Conservation (phyloP, 805 yeast species). For the Ogataea pini region DNA sequence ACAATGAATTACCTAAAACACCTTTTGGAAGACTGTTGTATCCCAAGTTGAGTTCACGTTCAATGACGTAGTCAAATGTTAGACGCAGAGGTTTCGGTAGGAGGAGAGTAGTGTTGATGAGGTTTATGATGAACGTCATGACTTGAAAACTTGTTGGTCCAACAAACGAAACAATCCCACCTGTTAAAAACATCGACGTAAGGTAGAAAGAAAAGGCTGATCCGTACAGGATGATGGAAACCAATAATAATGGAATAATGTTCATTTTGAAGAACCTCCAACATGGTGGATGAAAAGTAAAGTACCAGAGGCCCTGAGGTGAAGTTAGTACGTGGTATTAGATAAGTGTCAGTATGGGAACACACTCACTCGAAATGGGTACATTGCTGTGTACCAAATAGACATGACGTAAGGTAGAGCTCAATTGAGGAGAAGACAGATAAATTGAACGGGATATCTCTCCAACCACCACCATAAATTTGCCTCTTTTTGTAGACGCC, state of each 20-base stretch:
- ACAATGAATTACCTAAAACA: constrained; percentile 23
- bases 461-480: too few relatives aligned
- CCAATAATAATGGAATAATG: constrained; percentile 24
- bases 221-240: constrained; percentile 23
- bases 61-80: constrained; percentile 36
- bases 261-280: constrained; percentile 29
- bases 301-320: constrained; percentile 31
- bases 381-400: constrained; percentile 11
- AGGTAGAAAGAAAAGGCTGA: constrained; percentile 19
- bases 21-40: constrained; percentile 28
- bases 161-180: constrained; percentile 26
- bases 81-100: constrained; percentile 33
- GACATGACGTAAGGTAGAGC: constrained; percentile 8
- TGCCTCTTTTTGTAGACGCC: neutral
- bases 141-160: constrained; percentile 34
- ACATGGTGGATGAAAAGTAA: constrained; percentile 24
- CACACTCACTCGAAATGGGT: constrained; percentile 22
- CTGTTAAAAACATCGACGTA: constrained; percentile 23
- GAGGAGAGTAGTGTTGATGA: constrained; percentile 32
- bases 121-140: constrained; percentile 31
- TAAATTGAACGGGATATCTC: too few relatives aligned
- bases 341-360: neutral
- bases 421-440: too few relatives aligned
- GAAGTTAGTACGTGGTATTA: too few relatives aligned
- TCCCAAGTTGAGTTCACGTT: constrained; percentile 23